Conservation (phyloP, 1,139 yeast species). For the Lodderomyces beijingensis region DNA sequence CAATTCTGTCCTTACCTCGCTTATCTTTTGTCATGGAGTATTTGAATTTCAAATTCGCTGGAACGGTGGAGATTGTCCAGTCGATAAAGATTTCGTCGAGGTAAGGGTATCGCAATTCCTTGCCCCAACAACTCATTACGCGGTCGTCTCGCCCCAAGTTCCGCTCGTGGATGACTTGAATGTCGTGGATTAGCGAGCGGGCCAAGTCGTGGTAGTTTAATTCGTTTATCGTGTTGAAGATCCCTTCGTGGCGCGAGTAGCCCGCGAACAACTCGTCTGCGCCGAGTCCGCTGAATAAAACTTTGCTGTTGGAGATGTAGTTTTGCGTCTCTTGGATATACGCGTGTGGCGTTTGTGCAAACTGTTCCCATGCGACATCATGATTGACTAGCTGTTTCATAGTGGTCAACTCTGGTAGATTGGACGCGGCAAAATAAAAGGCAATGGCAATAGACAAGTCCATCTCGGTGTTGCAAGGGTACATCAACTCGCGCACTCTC, state of each 20-base stretch:
- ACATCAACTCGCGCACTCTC: slow-evolving; percentile 62
- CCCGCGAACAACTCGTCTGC: slow-evolving; percentile 97
- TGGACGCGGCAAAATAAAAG: slow-evolving; percentile 75
- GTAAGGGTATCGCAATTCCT: slow-evolving; percentile 87
- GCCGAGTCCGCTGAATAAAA: slow-evolving; percentile 88
- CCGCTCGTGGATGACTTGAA: slow-evolving; percentile 67
- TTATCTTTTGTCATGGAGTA: slow-evolving; percentile 29
- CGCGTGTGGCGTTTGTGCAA: slow-evolving; percentile 13
- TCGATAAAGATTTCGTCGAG: slow-evolving; percentile 60
- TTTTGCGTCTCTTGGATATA: slow-evolving; percentile 9
- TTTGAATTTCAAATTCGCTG: slow-evolving; percentile 47
- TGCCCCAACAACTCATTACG: slow-evolving; percentile 81
- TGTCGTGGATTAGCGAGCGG: slow-evolving; percentile 62
- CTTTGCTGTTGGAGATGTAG: slow-evolving; percentile 56
- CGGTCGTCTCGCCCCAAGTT: slow-evolving; percentile 91
- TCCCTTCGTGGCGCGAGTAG: slow-evolving; percentile 68
- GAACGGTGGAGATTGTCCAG: slow-evolving; percentile 45
- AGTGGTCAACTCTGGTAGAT: slow-evolving; percentile 22
- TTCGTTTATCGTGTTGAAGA: slow-evolving; percentile 30
- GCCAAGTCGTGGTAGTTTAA: slow-evolving; percentile 24
- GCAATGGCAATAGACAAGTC: slow-evolving; percentile 93
- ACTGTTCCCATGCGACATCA: slow-evolving; percentile 20
- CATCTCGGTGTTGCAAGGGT: slow-evolving; percentile 88
- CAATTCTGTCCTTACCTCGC: slow-evolving; percentile 23
- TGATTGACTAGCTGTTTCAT: slow-evolving; percentile 14